phyloP scores from a whole-genome alignment of 169 alveolate genomes.

The Blepharisma undulans region DNA sequence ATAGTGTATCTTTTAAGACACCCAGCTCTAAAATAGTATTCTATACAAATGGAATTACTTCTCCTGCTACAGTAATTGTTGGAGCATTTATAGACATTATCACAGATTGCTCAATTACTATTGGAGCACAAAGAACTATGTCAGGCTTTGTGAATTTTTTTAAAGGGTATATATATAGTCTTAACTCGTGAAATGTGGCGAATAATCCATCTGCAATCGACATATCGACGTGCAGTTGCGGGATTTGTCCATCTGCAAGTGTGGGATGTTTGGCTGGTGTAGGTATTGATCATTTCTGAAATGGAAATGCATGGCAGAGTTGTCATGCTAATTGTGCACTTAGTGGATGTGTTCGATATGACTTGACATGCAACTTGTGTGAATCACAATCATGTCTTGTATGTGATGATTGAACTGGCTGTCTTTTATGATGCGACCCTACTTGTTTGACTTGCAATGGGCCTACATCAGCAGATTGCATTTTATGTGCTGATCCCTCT shows the following conservation, averaged over 20 bases:
- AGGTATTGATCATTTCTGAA: background rate
- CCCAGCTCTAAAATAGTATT: background rate
- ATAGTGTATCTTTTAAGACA: background rate
- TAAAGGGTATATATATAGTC: background rate
- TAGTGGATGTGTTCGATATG: background rate
- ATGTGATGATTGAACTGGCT: background rate
- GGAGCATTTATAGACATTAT: background rate
- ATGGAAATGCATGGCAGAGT: background rate
- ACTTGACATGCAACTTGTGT: background rate
- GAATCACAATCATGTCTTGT: background rate
- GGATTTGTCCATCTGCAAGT: background rate
- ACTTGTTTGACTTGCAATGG: background rate
- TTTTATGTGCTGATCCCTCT: background rate
- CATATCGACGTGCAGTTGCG: background rate
- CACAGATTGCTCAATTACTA: background rate
- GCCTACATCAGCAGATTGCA: background rate
- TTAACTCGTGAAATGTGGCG: background rate
- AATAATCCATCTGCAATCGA: background rate
- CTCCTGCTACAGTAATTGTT: no score
- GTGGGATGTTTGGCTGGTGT: background rate
- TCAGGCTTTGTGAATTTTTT: background rate
- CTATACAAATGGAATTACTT: background rate
- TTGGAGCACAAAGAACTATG: background rate
- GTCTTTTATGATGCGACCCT: background rate
- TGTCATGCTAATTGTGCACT: background rate